Base-by-base conservation (phyloP, 169 alveolate genomes). In the Cryptosporidium canis region DNA sequence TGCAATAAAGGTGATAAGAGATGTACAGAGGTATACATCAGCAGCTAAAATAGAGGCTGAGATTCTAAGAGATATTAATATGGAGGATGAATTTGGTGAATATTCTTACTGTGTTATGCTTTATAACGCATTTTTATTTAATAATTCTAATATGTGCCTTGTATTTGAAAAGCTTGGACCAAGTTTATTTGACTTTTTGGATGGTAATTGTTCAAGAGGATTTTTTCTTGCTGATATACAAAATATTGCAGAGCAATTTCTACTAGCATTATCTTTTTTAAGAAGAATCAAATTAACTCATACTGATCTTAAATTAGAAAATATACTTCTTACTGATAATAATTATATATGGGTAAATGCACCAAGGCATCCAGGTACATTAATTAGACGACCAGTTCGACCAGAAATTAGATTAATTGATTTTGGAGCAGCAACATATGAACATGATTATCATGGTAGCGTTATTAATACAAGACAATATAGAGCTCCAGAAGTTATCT, bases 281-380 rank as follows among this genome's bases (percentile, higher is more conserved):
- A 97, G 97, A 66, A 92, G 90, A 29, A 91, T 95, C 70, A 87
- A 93, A 18, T 91, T 98, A 67, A 96, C 99, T 4, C 99, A 98
- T 91, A 98, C 99, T n/a, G 99, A 98, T 93, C 93, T 98, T 83
- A 98, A 98, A 92, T 99, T 99, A 8, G 99, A 98, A 90, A 98
- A 98, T 92, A 97, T 98, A 44, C 93, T 98, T 37, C 93, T 98
- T 35, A 92, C 90, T 90, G 83, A 90, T 94, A 90, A 83, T 92
- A 27, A 43, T 83, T 83, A 94, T 83, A 70, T 47, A 90, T 61
- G 93, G 85, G 91, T 83, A 66, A 87, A 64, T 87, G 91, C 85
- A 72, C 92, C 82, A 71, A 90, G 94, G 92, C 92, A 90, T 91
- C 95, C 67, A 71, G 94, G 45, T 71, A 67, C 90, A 27, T 68